A percentile compares a stretch with the other conserved stretches of the same genome.
These are phyloP conservation scores for Polyplosphaeria fusca DNA, from an alignment of 495 filamentous ascomycete genomes.

Conservation along the genomic window DNA sequence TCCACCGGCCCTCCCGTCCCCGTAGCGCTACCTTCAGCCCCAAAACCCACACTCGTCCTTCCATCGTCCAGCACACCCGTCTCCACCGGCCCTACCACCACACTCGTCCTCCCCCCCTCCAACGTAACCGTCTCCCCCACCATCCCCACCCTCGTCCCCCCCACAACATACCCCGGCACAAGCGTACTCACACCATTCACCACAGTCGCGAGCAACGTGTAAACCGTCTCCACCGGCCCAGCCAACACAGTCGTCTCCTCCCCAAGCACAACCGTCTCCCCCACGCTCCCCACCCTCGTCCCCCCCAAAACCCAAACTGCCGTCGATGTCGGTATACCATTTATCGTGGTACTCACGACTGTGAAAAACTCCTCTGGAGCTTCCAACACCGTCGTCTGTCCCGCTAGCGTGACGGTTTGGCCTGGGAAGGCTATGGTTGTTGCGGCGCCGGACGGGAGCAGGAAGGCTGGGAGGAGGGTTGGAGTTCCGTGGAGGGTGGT, in stretches of 20 bases:
- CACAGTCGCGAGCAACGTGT: conserved; percentile 7
- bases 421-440: conserved; percentile 16
- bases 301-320: background rate
- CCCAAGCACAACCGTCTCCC: conserved; percentile 1
- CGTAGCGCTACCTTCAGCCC: background rate
- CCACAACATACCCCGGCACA: conserved; percentile 14
- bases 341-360: background rate
- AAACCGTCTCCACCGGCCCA: conserved; percentile 6
- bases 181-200: conserved; percentile 7
- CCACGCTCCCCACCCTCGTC: background rate
- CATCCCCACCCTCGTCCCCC: conserved; percentile 8
- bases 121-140: conserved; percentile 13
- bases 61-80: background rate
- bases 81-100: background rate
- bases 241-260: conserved; percentile 4
- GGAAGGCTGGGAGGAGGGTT: conserved; percentile 7
- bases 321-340: background rate
- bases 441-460: conserved; percentile 1
- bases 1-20: background rate
- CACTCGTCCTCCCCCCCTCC: conserved; percentile 7
- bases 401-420: conserved; percentile 18
- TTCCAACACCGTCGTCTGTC: background rate
- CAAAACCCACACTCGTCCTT: background rate
- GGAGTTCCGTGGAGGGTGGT: conserved; percentile 16
- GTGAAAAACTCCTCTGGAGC: background rate